These are phyloP conservation scores for Kwoniella bestiolae DNA, from an alignment of 768 basidiomycete genomes.

Conservation along the genomic window DNA sequence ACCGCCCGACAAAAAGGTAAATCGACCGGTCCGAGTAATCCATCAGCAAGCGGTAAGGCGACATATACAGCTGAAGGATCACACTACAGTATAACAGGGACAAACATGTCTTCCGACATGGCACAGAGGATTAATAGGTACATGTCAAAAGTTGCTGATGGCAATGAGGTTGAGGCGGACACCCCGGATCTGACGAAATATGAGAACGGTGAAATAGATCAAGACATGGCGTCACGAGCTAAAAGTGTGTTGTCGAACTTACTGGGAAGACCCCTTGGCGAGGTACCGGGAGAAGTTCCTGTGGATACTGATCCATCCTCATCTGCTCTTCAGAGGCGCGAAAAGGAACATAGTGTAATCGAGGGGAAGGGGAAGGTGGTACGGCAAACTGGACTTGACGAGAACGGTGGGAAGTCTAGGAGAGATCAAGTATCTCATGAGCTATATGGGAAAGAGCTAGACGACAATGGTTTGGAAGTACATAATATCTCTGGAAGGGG, in stretches of 20 bases:
- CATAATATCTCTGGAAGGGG: conserved; percentile 23
- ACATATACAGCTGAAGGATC: no score
- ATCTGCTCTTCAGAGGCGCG: no score
- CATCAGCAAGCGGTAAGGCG: no score
- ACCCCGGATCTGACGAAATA: not conserved
- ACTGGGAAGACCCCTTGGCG: not conserved
- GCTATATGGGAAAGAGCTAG: conserved; percentile 6
- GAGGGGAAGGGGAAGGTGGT: not conserved
- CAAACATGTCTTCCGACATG: no score
- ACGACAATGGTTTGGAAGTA: conserved; percentile 20
- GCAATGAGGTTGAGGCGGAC: no score
- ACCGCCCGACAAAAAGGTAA: conserved; percentile 12
- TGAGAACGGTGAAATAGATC: not conserved
- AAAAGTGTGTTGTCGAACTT: not conserved
- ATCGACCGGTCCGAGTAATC: no score
- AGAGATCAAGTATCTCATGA: not conserved
- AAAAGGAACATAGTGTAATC: no score
- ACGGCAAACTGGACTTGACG: not conserved
- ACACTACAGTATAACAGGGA: no score
- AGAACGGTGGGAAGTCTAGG: not conserved
- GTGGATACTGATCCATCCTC: no score
- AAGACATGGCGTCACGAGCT: not conserved
- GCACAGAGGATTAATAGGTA: no score
- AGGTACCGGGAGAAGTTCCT: not conserved
- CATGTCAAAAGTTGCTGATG: no score